phyloP scores from a whole-genome alignment of 495 filamentous ascomycete species.

The Clavariopsis aquatica region DNA sequence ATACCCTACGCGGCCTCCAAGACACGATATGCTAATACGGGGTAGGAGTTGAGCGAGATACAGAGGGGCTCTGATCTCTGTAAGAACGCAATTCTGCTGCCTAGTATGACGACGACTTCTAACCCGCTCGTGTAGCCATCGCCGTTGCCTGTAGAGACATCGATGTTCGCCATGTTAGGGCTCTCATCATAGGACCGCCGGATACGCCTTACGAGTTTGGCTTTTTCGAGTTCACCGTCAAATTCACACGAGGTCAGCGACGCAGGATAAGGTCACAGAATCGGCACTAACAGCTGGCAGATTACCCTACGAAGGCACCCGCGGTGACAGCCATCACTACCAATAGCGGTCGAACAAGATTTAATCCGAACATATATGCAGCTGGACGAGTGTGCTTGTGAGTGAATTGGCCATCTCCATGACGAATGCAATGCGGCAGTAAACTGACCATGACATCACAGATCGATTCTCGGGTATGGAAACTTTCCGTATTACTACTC shows the following conservation, averaged over 20 bases:
- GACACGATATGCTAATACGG: constrained; percentile 27
- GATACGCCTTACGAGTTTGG: constrained; percentile 96
- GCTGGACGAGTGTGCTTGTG: constrained; percentile 85
- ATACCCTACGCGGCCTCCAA: constrained; percentile 22
- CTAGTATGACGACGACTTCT: constrained; percentile 17
- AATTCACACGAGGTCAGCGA: constrained; percentile 63
- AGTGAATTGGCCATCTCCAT: constrained; percentile 43
- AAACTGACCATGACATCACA: constrained; percentile 10
- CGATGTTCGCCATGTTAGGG: constrained; percentile 85
- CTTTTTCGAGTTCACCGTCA: constrained; percentile 83
- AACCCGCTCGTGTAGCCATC: constrained; percentile 57
- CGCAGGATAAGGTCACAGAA: neutral
- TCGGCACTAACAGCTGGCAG: constrained; percentile 47
- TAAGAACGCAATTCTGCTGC: constrained; percentile 48
- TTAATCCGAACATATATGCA: constrained; percentile 97
- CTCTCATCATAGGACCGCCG: constrained; percentile 87
- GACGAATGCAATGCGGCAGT: constrained; percentile 25
- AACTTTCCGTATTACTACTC: neutral
- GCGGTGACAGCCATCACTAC: constrained; percentile 76
- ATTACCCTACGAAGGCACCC: constrained; percentile 86
- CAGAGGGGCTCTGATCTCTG: constrained; percentile 80
- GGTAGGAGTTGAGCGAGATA: constrained; percentile 78
- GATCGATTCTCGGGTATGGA: constrained; percentile 81
- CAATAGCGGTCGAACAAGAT: constrained; percentile 80
- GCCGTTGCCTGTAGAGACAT: constrained; percentile 82